Evolutionary conservation across 495 filamentous ascomycete species (phyloP).

Genomic region (Neurospora sp.): DNA sequence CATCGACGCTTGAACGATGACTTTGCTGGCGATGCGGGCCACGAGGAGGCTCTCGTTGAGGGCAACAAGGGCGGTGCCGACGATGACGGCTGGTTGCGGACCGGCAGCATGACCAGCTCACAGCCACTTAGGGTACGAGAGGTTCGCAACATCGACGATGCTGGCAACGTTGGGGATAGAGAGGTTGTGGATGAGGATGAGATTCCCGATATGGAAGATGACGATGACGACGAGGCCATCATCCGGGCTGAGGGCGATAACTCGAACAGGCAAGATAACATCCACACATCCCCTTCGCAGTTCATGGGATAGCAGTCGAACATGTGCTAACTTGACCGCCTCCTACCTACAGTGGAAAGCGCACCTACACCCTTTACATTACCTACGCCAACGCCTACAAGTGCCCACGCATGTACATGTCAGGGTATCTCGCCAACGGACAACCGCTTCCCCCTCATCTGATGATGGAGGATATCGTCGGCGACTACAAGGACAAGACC

Average conservation of each 20-base stretch:
- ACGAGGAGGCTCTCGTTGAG: slow-evolving; percentile 72
- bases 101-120: slow-evolving; percentile 62
- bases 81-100: slow-evolving; percentile 86
- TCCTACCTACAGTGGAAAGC: slow-evolving; percentile 49
- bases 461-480: slow-evolving; percentile 99
- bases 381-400: slow-evolving; percentile 95
- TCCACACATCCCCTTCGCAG: neutral
- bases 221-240: slow-evolving; percentile 95
- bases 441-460: slow-evolving; percentile 75
- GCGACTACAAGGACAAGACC: slow-evolving; percentile 99
- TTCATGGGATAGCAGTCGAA: neutral
- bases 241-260: slow-evolving; percentile 59
- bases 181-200: slow-evolving; percentile 73
- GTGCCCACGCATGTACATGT: slow-evolving; percentile 90
- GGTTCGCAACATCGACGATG: slow-evolving; percentile 77
- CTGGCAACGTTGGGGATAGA: slow-evolving; percentile 63
- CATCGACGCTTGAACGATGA: slow-evolving; percentile 84
- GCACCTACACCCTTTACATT: slow-evolving; percentile 96
- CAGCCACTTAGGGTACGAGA: slow-evolving; percentile 66
- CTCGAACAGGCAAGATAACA: slow-evolving; percentile 57
- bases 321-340: slow-evolving; percentile 3
- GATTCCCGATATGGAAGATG: slow-evolving; percentile 97
- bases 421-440: slow-evolving; percentile 73
- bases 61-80: slow-evolving; percentile 48
- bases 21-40: slow-evolving; percentile 77